Percentiles rank a stretch among this genome's conserved stretches.
These are phyloP conservation scores for Colletotrichum brevisporum DNA, from an alignment of 2,329 filamentous ascomycete genomes.

Conservation along the genomic window DNA sequence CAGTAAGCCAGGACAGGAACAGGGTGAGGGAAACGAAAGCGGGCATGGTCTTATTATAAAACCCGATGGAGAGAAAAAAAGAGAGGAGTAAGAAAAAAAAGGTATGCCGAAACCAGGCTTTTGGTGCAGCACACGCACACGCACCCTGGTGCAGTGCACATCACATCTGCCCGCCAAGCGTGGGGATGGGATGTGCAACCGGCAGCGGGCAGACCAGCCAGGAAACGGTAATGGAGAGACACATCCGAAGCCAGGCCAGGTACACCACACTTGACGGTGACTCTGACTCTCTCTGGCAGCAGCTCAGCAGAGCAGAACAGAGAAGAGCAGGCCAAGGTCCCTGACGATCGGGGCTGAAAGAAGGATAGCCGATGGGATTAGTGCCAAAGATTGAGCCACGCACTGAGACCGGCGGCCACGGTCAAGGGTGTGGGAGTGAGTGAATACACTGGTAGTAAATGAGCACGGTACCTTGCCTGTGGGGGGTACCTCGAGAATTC, in stretches of 20 bases:
- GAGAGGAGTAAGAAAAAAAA: no score
- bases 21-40: constrained; percentile 33
- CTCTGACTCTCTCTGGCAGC: constrained; percentile 6
- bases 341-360: constrained; percentile 38
- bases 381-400: constrained; percentile 13
- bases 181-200: constrained; percentile 38
- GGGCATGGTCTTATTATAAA: constrained; percentile 41
- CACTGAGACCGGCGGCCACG: neutral
- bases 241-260: neutral
- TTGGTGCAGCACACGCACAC: constrained; percentile 9
- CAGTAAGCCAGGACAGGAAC: constrained; percentile 10
- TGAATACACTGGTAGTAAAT: neutral
- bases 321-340: constrained; percentile 32
- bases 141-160: neutral
- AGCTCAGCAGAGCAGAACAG: constrained; percentile 18
- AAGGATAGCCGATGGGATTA: constrained; percentile 31
- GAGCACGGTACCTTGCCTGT: constrained; percentile 13
- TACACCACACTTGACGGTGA: constrained; percentile 18
- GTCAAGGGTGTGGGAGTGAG: constrained; percentile 1
- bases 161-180: constrained; percentile 36
- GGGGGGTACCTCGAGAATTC: no score
- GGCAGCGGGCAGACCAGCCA: constrained; percentile 20
- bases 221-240: constrained; percentile 35
- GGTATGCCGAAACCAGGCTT: constrained; percentile 28
- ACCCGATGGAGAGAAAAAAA: constrained; percentile 22